Percentiles rank a stretch among this genome's conserved stretches.
Evolutionary conservation across 208 protist genomes (phyloP).

Genomic region (Trypanosomatidae sp.): DNA sequence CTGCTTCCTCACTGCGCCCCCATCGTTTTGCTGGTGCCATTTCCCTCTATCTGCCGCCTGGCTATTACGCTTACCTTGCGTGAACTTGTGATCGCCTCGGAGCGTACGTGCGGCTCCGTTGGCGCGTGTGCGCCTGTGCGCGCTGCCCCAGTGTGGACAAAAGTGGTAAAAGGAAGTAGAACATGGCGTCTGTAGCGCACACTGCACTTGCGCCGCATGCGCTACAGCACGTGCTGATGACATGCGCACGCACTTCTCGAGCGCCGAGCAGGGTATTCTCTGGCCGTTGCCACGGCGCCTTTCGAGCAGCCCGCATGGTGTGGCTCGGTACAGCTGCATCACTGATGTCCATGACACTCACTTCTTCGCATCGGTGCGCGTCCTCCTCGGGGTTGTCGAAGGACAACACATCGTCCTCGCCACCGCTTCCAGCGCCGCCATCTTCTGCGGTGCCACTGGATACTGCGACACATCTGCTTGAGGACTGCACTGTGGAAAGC

Average conservation of each 20-base stretch:
- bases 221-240: background rate
- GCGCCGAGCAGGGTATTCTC: background rate
- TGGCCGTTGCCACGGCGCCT: background rate
- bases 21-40: background rate
- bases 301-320: background rate
- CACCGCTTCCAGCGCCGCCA: background rate
- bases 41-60: background rate
- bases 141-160: too few species aligned
- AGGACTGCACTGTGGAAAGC: background rate
- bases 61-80: background rate
- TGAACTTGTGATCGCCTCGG: too few species aligned
- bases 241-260: background rate
- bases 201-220: background rate
- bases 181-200: background rate
- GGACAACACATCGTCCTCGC: background rate
- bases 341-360: background rate
- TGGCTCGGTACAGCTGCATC: background rate
- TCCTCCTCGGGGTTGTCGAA: constrained; percentile 2
- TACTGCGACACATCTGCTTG: background rate
- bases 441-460: background rate
- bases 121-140: background rate
- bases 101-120: background rate
- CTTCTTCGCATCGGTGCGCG: background rate
- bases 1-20: background rate
- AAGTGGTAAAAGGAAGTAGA: background rate